Base-by-base conservation (phyloP, 2,329 filamentous ascomycete genomes). In the Aspergillus brunneoviolaceus region DNA sequence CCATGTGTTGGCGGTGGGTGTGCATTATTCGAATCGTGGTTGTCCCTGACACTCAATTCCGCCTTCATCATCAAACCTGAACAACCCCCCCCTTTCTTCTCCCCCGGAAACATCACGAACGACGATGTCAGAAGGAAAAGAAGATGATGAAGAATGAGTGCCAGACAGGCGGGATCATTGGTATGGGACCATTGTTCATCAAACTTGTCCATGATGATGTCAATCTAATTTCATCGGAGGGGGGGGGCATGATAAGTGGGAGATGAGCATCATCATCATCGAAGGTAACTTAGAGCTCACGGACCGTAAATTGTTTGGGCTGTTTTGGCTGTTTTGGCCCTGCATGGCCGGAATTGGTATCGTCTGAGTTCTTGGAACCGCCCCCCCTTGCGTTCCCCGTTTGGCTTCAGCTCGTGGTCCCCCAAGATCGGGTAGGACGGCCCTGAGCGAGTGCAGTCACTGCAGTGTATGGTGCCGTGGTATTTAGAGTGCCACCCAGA, bases 251-350 rank as follows among this genome's bases (percentile, higher is more conserved):
- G 39, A 42, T 42, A 42, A 35, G 39, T 42, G 39, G 39, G 39
- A 45, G 39, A 45, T 45, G 39, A 45, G 39, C 39, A 45, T 45
- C 39, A 45, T 45, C 39, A 45, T 45, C 39, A 5, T 35, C 33
- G 33, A 12, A 16, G 11, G 33, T 10, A 21, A 21, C 21, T 21
- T 21, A 29, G 39, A 45, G 39, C 39, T 45, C 39, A 45, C 39
- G 39, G 39, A 45, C 42, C 5, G 39, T 49, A 51, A 35, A 12
- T 51, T n/a, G 21, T 35, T 11, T 31, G 59, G 51, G 60, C 61
- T 57, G 62, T 65, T 63, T 63, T 63, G 60, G 58, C 58, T 59
- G 62, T 65, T 63, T 63, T 63, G 60, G 58, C 58, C 64, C 59
- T 66, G 61, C 56, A 58, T 63, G 58, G 55, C 60, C 53, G 57